Conservation (phyloP, 2,329 filamentous ascomycete species). For the Colletotrichum incanum region DNA sequence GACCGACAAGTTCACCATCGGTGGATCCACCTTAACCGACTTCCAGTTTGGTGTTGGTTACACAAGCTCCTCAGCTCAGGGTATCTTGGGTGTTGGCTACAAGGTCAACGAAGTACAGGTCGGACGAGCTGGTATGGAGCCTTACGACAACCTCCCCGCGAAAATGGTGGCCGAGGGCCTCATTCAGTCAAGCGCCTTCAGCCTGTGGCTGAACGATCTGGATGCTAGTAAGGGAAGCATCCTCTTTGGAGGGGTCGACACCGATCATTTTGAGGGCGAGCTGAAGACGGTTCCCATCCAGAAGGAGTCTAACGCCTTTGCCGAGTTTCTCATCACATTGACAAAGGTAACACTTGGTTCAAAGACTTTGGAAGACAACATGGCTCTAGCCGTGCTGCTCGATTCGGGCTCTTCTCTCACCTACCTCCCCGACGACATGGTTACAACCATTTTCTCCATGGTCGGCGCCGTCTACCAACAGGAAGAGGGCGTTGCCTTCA, state of each 20-base stretch:
- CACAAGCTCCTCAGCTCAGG: slow-evolving; percentile 71
- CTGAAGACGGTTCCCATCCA: slow-evolving; percentile 80
- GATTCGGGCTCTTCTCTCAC: slow-evolving; percentile 80
- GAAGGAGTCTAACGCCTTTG: slow-evolving; percentile 64
- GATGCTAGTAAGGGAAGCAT: slow-evolving; percentile 76
- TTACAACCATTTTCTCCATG: slow-evolving; percentile 68
- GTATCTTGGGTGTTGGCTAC: slow-evolving; percentile 91
- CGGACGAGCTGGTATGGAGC: slow-evolving; percentile 64
- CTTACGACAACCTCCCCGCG: slow-evolving; percentile 80
- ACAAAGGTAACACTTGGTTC: slow-evolving; percentile 69
- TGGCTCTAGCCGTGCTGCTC: slow-evolving; percentile 75
- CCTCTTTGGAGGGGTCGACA: slow-evolving; percentile 83
- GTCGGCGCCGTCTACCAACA: slow-evolving; percentile 73
- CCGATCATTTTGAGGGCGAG: slow-evolving; percentile 73
- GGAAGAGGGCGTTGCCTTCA: slow-evolving; percentile 69
- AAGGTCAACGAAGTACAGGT: slow-evolving; percentile 83
- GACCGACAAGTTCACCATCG: slow-evolving; percentile 78
- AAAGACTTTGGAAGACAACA: slow-evolving; percentile 59
- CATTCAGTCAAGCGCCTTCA: slow-evolving; percentile 79
- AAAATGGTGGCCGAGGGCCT: slow-evolving; percentile 73
- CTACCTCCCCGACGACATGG: slow-evolving; percentile 74
- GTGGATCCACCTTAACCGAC: slow-evolving; percentile 64
- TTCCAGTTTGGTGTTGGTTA: slow-evolving; percentile 85
- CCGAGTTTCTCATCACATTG: slow-evolving; percentile 79
- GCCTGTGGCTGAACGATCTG: slow-evolving; percentile 83